A percentile compares a stretch with the other conserved stretches of the same genome.
phyloP scores from a whole-genome alignment of 1,139 yeast genomes.

The Sporopachydermia cereana region DNA sequence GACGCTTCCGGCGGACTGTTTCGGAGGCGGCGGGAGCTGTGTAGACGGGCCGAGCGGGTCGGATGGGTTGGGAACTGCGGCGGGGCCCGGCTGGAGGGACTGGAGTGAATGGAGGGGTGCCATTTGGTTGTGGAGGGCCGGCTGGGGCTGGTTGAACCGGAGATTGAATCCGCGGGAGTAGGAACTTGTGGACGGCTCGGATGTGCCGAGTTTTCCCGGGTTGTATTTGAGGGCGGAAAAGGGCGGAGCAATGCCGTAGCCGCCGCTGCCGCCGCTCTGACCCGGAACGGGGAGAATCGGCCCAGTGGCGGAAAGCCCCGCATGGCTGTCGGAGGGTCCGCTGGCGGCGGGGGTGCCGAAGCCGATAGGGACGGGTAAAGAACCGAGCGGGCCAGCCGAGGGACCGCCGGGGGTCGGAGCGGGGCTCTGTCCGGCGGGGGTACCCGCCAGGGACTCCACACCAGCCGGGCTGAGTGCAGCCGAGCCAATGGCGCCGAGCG shows the following conservation, averaged over 20 bases:
- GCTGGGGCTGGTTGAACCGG: background rate
- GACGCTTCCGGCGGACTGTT: background rate
- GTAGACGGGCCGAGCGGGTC: background rate
- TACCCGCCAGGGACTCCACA: background rate
- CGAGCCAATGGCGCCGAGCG: background rate
- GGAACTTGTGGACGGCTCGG: slow-evolving; percentile 4
- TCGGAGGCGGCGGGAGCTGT: background rate
- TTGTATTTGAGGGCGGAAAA: slow-evolving; percentile 4
- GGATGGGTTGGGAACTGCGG: background rate
- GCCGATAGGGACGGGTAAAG: background rate
- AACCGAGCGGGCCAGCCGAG: background rate
- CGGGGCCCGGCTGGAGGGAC: background rate
- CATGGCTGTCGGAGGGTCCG: background rate
- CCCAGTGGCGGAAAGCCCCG: background rate
- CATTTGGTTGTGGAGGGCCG: background rate
- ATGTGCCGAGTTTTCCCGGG: background rate
- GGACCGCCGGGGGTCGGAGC: background rate
- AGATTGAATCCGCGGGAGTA: background rate
- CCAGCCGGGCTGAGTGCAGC: background rate
- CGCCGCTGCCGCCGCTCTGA: background rate
- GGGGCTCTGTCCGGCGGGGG: background rate
- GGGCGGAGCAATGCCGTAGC: slow-evolving; percentile 2
- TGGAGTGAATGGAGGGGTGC: background rate
- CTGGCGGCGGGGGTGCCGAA: background rate
- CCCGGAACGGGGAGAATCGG: background rate